phyloP scores from a whole-genome alignment of 192 early-diverging fungal genomes.

The Anaeromyces robustus region DNA sequence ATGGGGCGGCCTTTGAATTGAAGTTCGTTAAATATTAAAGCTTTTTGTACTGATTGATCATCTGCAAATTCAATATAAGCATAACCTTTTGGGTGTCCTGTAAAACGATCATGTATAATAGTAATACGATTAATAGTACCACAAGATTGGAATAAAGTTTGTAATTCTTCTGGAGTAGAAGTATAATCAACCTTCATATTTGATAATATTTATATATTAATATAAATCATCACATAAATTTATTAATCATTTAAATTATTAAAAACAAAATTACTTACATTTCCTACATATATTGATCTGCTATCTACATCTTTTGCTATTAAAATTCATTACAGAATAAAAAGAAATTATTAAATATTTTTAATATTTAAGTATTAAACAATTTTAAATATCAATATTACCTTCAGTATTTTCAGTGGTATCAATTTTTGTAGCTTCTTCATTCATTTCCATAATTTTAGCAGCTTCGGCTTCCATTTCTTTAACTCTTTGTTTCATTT shows the following conservation, averaged over 20 bases:
- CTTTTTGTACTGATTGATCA: conserved; percentile 55
- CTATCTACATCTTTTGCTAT: conserved; percentile 50
- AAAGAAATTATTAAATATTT: not conserved
- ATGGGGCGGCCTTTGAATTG: conserved; percentile 74
- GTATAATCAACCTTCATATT: conserved; percentile 64
- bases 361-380: too few relatives aligned
- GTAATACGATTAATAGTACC: conserved; percentile 94
- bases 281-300: conserved; percentile 87
- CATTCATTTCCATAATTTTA: conserved; percentile 34
- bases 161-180: conserved; percentile 85
- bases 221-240: too few relatives aligned
- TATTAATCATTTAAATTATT: not conserved
- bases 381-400: conserved; percentile 20
- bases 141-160: conserved; percentile 85
- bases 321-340: not conserved
- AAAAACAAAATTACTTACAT: conserved; percentile 28
- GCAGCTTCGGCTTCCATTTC: conserved; percentile 75
- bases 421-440: conserved; percentile 22
- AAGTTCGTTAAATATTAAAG: conserved; percentile 75
- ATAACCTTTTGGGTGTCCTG: conserved; percentile 79
- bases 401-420: not conserved
- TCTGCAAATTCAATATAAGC: conserved; percentile 96
- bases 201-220: too few relatives aligned
- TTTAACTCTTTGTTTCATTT: conserved; percentile 57
- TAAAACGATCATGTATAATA: conserved; percentile 86